A percentile compares a stretch with the other conserved stretches of the same genome.
Evolutionary conservation across 495 filamentous ascomycete genomes (phyloP).

Genomic region (Physcia stellaris): DNA sequence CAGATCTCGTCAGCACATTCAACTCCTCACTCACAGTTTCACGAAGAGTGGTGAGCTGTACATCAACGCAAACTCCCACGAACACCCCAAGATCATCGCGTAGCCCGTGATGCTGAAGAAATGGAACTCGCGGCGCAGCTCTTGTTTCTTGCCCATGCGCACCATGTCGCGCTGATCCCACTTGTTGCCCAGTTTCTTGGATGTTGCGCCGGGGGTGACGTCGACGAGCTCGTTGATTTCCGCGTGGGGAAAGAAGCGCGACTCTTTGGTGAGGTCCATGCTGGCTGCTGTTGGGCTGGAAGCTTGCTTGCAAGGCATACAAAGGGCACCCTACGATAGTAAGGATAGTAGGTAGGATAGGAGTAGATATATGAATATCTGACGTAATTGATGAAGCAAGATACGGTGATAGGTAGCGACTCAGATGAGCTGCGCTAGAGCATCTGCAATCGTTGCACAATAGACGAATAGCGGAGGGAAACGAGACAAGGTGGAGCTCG

Average conservation of each 20-base stretch:
- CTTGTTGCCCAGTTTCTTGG: slow-evolving; percentile 9
- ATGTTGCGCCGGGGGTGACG: slow-evolving; percentile 10
- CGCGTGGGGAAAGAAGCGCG: slow-evolving; percentile 4
- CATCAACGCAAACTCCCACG: slow-evolving; percentile 15
- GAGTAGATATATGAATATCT: no score
- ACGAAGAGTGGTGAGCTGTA: slow-evolving; percentile 3
- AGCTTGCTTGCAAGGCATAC: neutral
- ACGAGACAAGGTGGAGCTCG: no score
- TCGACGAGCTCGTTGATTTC: slow-evolving; percentile 7
- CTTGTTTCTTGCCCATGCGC: slow-evolving; percentile 12
- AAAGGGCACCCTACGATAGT: neutral
- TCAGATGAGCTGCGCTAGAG: no score
- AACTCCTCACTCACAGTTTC: no score
- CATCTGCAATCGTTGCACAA: no score
- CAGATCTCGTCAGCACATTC: slow-evolving; percentile 9
- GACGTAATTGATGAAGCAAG: no score
- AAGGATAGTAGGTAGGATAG: slow-evolving; percentile 6
- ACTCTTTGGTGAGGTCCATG: slow-evolving; percentile 6
- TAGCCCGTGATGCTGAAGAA: slow-evolving; percentile 15
- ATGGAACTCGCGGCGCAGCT: slow-evolving; percentile 13
- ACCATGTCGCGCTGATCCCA: slow-evolving; percentile 11
- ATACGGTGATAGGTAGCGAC: no score
- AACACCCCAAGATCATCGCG: slow-evolving; percentile 15
- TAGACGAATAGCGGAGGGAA: no score
- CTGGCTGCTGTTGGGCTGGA: slow-evolving; percentile 1